Evolutionary conservation across 306 rosid species (phyloP).

Genomic region (Trifolium dubium): DNA sequence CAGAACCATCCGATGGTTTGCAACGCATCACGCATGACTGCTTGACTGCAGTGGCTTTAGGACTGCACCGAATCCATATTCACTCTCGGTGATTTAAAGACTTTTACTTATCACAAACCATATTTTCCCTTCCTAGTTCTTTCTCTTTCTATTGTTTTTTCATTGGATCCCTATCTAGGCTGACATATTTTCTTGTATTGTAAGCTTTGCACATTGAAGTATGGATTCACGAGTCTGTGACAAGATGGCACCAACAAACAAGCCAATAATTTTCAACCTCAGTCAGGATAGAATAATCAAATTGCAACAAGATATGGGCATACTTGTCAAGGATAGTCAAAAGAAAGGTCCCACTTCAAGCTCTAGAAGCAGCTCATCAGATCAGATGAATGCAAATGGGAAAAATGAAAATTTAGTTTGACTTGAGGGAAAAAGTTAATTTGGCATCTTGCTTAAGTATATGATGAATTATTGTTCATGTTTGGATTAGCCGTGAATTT

Average conservation of each 20-base stretch:
- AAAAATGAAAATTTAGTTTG: slow-evolving; percentile 19
- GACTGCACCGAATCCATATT: too few relatives aligned
- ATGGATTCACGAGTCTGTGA: slow-evolving; percentile 16
- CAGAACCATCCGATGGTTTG: too few relatives aligned
- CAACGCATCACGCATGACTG: too few relatives aligned
- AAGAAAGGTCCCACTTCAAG: slow-evolving; percentile 41
- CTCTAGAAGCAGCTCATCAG: slow-evolving; percentile 26
- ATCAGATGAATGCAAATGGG: slow-evolving; percentile 24
- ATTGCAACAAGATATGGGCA: slow-evolving; percentile 13
- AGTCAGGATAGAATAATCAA: neutral
- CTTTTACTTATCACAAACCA: neutral
- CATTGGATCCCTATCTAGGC: neutral
- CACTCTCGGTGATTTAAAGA: neutral
- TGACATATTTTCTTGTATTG: neutral
- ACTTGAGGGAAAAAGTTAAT: neutral
- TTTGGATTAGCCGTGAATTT: too few relatives aligned
- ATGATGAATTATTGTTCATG: neutral
- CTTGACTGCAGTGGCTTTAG: too few relatives aligned
- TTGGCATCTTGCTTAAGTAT: slow-evolving; percentile 6
- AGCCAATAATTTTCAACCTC: slow-evolving; percentile 12
- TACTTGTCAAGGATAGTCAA: slow-evolving; percentile 25
- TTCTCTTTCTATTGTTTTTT: neutral
- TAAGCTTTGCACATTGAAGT: slow-evolving; percentile 14
- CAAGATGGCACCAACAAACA: slow-evolving; percentile 18
- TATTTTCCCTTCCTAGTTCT: neutral